Conservation (phyloP, 441 rosid genomes). For the Adansonia rubrostipa region DNA sequence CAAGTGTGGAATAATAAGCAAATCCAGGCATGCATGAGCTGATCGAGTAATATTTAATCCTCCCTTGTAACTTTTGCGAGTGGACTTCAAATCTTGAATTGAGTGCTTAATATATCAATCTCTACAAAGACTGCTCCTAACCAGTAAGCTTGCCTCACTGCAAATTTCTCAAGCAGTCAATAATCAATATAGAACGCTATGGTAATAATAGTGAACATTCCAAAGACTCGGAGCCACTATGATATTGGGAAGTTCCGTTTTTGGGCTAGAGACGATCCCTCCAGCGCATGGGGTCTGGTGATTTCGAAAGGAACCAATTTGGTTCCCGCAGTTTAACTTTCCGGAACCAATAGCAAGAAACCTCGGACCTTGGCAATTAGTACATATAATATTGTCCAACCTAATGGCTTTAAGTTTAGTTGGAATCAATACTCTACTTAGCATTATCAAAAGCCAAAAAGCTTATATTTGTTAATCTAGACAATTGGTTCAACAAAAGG, state of each 20-base stretch:
- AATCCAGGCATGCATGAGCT: not conserved
- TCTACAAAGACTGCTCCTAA: not conserved
- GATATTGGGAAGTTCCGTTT: not conserved
- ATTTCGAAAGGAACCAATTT: not conserved
- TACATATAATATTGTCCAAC: too few species aligned
- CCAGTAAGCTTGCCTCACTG: too few species aligned
- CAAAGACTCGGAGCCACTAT: not conserved
- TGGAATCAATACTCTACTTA: not conserved
- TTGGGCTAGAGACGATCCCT: not conserved
- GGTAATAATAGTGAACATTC: too few species aligned
- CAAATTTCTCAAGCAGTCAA: not conserved
- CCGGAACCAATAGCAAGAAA: not conserved
- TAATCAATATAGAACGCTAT: too few species aligned
- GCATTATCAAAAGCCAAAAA: not conserved
- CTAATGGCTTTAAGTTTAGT: too few species aligned
- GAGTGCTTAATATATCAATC: not conserved
- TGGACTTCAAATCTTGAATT: not conserved
- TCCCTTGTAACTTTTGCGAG: not conserved
- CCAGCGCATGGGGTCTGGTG: not conserved
- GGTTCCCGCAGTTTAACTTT: too few species aligned
- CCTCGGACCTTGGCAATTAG: not conserved
- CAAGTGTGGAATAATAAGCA: not conserved
- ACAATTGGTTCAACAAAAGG: conserved; percentile 25
- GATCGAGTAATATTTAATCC: not conserved
- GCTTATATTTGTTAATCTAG: not conserved